These are phyloP conservation scores for Aspergillus pseudoviridinutans DNA, from an alignment of 2,329 filamentous ascomycete species.

Conservation along the genomic window DNA sequence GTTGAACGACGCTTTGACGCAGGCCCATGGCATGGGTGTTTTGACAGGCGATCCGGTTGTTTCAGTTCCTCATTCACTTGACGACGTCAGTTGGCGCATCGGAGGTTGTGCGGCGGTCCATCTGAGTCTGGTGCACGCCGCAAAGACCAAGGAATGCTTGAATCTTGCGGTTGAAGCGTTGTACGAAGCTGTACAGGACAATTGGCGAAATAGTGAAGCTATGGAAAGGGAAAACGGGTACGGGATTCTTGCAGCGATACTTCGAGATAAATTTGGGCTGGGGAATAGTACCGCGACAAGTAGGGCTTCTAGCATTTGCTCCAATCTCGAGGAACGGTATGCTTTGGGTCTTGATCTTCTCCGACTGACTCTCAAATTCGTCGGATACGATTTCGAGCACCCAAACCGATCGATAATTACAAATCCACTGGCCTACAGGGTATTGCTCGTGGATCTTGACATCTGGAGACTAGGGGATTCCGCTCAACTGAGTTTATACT, in stretches of 20 bases:
- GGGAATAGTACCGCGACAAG: constrained; percentile 36
- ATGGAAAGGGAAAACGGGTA: constrained; percentile 97
- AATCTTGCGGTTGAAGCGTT: constrained; percentile 76
- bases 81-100: constrained; percentile 88
- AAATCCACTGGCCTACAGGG: constrained; percentile 89
- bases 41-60: constrained; percentile 81
- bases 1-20: constrained; percentile 82
- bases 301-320: constrained; percentile 37
- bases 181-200: constrained; percentile 80
- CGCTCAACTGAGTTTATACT: constrained; percentile 82
- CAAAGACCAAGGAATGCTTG: constrained; percentile 65
- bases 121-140: constrained; percentile 76
- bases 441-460: constrained; percentile 87
- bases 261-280: constrained; percentile 70
- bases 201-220: constrained; percentile 96
- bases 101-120: constrained; percentile 86
- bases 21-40: constrained; percentile 74
- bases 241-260: constrained; percentile 74
- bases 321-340: constrained; percentile 46
- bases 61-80: constrained; percentile 74
- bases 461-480: constrained; percentile 80
- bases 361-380: constrained; percentile 73
- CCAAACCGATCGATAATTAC: constrained; percentile 89
- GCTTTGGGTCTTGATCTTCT: constrained; percentile 60
- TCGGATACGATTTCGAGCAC: constrained; percentile 77